Evolutionary conservation across 257 asterid species (phyloP).

Genomic region (Solanum ossicruentum): DNA sequence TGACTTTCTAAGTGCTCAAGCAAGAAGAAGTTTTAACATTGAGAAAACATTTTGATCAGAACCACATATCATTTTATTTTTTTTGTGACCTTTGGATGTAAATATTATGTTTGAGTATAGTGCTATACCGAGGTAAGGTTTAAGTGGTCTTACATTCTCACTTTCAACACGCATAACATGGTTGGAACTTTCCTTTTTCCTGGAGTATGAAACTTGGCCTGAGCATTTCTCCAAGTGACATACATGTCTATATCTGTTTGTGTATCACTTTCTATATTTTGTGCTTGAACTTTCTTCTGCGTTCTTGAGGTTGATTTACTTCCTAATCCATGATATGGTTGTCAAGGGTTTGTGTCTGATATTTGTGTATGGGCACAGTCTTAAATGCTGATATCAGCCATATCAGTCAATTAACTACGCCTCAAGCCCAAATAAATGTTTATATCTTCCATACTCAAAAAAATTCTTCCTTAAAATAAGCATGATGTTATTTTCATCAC

Average conservation of each 20-base stretch:
- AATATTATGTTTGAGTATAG: not conserved
- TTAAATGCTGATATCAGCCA: not conserved
- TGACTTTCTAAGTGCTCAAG: not conserved
- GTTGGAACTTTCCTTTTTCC: not conserved
- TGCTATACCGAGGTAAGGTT: not conserved
- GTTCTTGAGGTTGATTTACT: not conserved
- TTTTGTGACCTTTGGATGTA: not conserved
- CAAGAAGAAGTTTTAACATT: not conserved
- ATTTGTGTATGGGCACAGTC: not conserved
- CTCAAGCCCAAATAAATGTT: not conserved
- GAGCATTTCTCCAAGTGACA: not conserved
- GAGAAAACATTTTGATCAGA: not conserved
- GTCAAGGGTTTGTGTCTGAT: not conserved
- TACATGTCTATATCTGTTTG: not conserved
- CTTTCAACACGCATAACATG: not conserved
- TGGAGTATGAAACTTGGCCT: not conserved
- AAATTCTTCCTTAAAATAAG: not conserved
- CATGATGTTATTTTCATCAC: slow-evolving; percentile 1
- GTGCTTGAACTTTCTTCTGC: not conserved
- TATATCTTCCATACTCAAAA: not conserved
- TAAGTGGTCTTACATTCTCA: not conserved
- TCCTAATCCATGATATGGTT: not conserved
- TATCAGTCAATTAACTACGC: not conserved
- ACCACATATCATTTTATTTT: not conserved
- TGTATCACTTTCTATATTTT: not conserved